These are phyloP conservation scores for Zygotorulaspora florentina DNA, from an alignment of 805 yeast genomes.

Conservation along the genomic window DNA sequence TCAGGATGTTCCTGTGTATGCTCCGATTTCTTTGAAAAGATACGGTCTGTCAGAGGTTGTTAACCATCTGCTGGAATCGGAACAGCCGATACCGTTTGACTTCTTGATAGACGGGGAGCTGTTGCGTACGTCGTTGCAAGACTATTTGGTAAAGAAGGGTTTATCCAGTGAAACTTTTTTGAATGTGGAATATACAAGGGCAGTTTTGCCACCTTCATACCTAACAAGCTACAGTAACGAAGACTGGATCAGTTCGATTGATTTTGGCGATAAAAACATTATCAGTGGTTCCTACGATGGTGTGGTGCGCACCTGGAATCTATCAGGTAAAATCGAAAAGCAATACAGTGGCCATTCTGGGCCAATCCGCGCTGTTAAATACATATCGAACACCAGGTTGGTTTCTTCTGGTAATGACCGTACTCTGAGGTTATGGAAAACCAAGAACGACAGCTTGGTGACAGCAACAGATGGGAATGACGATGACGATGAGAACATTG, in stretches of 20 bases:
- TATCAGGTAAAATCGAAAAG: constrained; percentile 72
- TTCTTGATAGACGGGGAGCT: constrained; percentile 83
- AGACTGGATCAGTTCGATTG: constrained; percentile 86
- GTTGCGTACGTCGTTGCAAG: constrained; percentile 72
- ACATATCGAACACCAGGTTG: constrained; percentile 69
- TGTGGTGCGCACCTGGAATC: constrained; percentile 81
- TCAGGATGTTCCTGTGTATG: constrained; percentile 76
- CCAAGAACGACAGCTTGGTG: constrained; percentile 39
- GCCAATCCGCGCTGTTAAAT: constrained; percentile 76
- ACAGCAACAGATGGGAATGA: constrained; percentile 26
- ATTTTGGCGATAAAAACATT: constrained; percentile 44
- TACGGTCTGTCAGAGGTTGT: constrained; percentile 94
- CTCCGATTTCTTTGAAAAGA: constrained; percentile 80
- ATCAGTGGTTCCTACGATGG: constrained; percentile 94
- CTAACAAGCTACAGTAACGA: constrained; percentile 85
- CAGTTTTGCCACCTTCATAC: constrained; percentile 91
- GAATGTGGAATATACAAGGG: constrained; percentile 83
- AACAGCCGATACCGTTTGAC: constrained; percentile 81
- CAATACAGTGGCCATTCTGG: constrained; percentile 87
- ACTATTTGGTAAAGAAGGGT: constrained; percentile 71
- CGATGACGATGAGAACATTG: constrained; percentile 47
- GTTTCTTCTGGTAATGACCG: constrained; percentile 89
- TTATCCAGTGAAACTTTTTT: constrained; percentile 76
- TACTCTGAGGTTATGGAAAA: constrained; percentile 83
- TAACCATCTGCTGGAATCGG: constrained; percentile 66